These are phyloP conservation scores for Aspergillus tubingensis DNA, from an alignment of 2,329 filamentous ascomycete genomes.

Conservation along the genomic window DNA sequence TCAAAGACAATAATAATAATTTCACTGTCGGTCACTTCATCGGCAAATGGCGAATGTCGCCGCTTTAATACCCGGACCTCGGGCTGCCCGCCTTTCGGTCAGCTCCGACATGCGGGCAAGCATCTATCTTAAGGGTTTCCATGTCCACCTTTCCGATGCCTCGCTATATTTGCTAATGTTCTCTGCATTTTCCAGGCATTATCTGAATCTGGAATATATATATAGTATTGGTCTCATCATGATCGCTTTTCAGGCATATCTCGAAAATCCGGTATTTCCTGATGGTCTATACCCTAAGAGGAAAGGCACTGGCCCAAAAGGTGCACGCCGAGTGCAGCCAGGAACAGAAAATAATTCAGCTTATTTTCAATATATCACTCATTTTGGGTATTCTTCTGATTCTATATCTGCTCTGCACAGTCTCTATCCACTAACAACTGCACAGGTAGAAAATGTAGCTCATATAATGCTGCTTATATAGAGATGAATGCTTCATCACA, in stretches of 20 bases:
- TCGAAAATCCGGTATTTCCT: no score
- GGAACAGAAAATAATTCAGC: background rate
- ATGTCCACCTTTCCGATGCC: background rate
- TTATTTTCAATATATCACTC: background rate
- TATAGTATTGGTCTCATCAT: no score
- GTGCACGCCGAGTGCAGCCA: background rate
- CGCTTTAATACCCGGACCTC: conserved; percentile 12
- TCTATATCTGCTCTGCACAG: background rate
- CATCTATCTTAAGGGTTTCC: background rate
- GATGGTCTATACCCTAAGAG: no score
- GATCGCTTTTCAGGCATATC: no score
- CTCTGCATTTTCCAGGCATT: no score
- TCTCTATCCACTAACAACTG: background rate
- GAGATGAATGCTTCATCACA: background rate
- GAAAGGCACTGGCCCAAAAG: background rate
- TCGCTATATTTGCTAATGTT: no score
- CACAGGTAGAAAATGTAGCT: background rate
- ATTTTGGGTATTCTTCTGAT: background rate
- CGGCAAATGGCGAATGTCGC: conserved; percentile 17
- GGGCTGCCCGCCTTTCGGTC: conserved; percentile 16
- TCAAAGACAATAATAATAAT: no score
- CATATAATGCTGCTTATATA: background rate
- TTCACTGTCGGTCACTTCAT: conserved; percentile 8
- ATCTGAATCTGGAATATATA: no score
- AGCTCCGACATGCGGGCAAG: conserved; percentile 17